Percentiles rank a stretch among this genome's conserved stretches.
phyloP scores from a whole-genome alignment of 495 filamentous ascomycete species.

The Beverwykella pulmonaria region DNA sequence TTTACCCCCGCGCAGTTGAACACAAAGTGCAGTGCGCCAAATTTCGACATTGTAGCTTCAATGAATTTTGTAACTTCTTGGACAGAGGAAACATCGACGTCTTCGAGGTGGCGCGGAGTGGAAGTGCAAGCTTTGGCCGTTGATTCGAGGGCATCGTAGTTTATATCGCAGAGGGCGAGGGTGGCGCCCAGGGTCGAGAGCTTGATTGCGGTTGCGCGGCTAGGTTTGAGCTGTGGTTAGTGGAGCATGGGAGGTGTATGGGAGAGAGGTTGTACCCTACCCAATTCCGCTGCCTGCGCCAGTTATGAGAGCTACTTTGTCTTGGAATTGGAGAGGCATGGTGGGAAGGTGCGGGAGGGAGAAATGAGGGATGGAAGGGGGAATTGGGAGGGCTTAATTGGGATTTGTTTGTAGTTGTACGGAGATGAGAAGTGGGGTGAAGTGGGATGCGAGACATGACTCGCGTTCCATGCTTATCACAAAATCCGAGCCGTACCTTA shows the following conservation, averaged over 20 bases:
- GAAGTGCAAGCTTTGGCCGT: conserved; percentile 24
- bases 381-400: neutral
- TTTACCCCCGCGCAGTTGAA: conserved; percentile 60
- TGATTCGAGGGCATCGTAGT: conserved; percentile 40
- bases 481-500: too few species aligned
- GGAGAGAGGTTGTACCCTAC: conserved; percentile 35
- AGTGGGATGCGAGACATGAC: conserved; percentile 33
- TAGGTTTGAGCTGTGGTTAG: conserved; percentile 9
- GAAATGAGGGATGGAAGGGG: neutral
- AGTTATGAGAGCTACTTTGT: conserved; percentile 54
- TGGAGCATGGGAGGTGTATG: neutral
- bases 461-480: conserved; percentile 10
- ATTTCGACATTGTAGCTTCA: conserved; percentile 38
- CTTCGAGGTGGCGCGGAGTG: conserved; percentile 36
- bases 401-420: conserved; percentile 9
- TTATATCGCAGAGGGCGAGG: conserved; percentile 53
- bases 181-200: conserved; percentile 50
- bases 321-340: conserved; percentile 45
- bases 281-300: conserved; percentile 59
- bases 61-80: conserved; percentile 42
- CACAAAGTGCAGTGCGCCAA: conserved; percentile 49
- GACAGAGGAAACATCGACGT: conserved; percentile 48
- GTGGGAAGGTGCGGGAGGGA: neutral
- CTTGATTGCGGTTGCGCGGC: conserved; percentile 53
- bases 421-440: conserved; percentile 28